Base-by-base conservation (phyloP, 1,284 basidiomycete genomes). In the Trametes pubescens region DNA sequence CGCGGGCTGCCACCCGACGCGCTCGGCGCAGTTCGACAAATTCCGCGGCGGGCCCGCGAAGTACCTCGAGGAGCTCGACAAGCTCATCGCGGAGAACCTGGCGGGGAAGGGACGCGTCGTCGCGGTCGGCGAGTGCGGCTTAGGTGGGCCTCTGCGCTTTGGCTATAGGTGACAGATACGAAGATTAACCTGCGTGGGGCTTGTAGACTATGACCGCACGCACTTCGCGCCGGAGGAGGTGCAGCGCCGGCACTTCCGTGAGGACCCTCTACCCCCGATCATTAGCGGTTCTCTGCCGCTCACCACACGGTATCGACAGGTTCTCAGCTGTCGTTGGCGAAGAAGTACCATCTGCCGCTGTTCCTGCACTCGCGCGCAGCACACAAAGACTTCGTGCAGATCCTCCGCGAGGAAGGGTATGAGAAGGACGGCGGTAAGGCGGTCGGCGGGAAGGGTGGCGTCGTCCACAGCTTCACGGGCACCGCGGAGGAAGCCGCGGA, bases 401-500 rank as follows among this genome's bases (percentile, higher is more conserved):
- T 95, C 18, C 81, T 93, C 21, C 78, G 78, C 34, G 87, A 89
- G 70, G 88, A 89, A 73, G 87, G 88, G 0, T 88, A 90, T 63
- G 82, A 82, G 18, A 81, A 83, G 64, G 78, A 88, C 60, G 86
- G 88, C 22, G 89, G 89, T 0, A 76, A 70, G 43, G 77, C 73
- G 18, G 77, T 82, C 32, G 89, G 89, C 43, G 88, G 80, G 4
- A 82, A 81, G 48, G 86, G 91, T 11, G 93, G 92, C 0, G 93
- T 96, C 9, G 93, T 95, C 9, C 95, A 96, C 76, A 93, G 90
- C 69, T 95, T 95, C 76, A 95, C 94, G 0, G 95, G 94, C 0
- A 86, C 85, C 0, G 68, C 74, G 1, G 82, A 84, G 26, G 93
- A 96, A 75, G 86, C 86, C 51, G 72, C 78, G 9, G 92, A 96